Percentiles rank a stretch among this genome's conserved stretches.
Conservation (phyloP, 148 eudicot species). For the Vaccinium myrtillus region DNA sequence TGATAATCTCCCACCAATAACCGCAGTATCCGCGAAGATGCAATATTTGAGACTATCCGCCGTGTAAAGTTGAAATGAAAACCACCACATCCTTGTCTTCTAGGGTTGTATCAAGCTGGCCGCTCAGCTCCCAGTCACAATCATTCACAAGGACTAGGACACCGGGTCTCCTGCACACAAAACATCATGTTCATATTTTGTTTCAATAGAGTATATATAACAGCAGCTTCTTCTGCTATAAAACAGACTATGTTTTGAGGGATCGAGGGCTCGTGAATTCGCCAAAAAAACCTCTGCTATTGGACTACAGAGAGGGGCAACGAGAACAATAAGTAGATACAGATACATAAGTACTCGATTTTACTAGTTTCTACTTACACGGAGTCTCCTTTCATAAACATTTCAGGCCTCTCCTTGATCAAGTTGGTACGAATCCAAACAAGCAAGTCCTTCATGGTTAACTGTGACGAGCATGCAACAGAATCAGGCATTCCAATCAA, state of each 20-base stretch:
- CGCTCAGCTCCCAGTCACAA: conserved; percentile 97
- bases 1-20: no score
- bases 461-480: conserved; percentile 37
- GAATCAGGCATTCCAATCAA: not conserved
- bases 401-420: conserved; percentile 97
- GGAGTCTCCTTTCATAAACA: conserved; percentile 97
- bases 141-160: conserved; percentile 94
- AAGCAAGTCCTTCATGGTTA: conserved; percentile 81
- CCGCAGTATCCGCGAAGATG: no score
- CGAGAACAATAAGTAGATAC: no score
- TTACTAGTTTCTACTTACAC: conserved; percentile 42
- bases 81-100: conserved; percentile 84
- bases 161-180: conserved; percentile 79
- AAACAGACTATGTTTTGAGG: no score
- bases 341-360: no score
- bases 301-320: no score
- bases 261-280: no score
- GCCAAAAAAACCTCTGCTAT: no score
- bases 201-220: not conserved
- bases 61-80: conserved; percentile 94
- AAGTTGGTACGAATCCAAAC: conserved; percentile 79
- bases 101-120: conserved; percentile 83
- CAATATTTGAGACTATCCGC: conserved; percentile 46
- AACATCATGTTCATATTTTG: not conserved
- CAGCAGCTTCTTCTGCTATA: not conserved